Evolutionary conservation across 2,329 filamentous ascomycete species (phyloP), one percentile per base, ranked within the genome.

Genomic region (Penicillium sp.): DNA sequence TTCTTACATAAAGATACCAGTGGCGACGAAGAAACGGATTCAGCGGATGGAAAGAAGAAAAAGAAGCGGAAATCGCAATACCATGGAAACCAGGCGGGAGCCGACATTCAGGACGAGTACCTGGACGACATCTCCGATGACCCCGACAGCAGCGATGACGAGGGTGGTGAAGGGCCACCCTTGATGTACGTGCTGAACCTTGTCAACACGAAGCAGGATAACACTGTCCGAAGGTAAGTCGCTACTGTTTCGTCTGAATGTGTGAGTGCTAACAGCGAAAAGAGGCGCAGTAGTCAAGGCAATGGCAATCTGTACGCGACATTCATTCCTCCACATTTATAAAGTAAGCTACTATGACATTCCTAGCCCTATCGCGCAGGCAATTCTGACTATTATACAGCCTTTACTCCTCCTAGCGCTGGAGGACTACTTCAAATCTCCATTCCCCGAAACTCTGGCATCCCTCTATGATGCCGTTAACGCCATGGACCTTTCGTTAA

Each of bases 261-360:
- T 24, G 9, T 26, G 26, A 21, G 3, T 29, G 26, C 49, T 58
- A 45, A 61, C 60, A 55, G 37, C 37, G 38, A 29, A 34, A 53
- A 84, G 93, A 78, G 93, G 93, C 51, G 93, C 93, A 19, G 79
- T 96, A 43, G 91, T 97, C 51, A 97, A 97, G 68, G 88, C 93
- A 37, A 98, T 98, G 93, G 93, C 93, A 28, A 96, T 98, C 59
- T 98, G 93, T 75, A 98, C 93, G 7, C 79, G 93, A 38, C 93
- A 98, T 74, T 90, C 93, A 3, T 98, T 98, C 70, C 74, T 98
- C 58, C 93, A 98, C 71, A 98, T 98, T 56, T 98, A 98, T 75
- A 98, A 98, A 79, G 87, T 85, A 67, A 58, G 75, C 21, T 19
- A 31, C 3, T 85, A 67, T 57, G 75, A 17, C n/a, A 42, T 22